Evolutionary conservation across 352 stramenopile species (phyloP), one percentile per base, ranked within the genome.

Genomic region (Pythium dissotocum): DNA sequence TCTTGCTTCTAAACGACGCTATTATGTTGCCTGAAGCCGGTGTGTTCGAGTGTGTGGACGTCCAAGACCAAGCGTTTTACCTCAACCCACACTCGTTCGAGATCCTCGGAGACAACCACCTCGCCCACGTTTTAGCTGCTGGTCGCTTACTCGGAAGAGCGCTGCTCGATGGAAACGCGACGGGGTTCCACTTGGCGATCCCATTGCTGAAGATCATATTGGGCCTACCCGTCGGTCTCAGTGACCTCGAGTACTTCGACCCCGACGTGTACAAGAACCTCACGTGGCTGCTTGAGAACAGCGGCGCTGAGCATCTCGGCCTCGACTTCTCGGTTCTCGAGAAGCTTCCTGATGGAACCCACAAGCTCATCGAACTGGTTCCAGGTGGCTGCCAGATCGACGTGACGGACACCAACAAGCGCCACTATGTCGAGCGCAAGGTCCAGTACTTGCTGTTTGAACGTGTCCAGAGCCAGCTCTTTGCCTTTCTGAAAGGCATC

Each of bases 151-250:
- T 94, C 58, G 82, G 84, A 1, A 77, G 83, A 2, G 77, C 76
- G 1, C 51, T 90, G 36, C 63, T 92, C 5, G 96, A 99, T 78
- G 85, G 93, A 54, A 91, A 98, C 46, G 79, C 98, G 9, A 91
- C 98, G 21, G 79, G 87, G 32, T 95, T 96, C 40, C 97, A 98
- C 67, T 85, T 99, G 42, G 88, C 96, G 12, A 77, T 96, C 6
- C 92, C 97, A 57, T 76, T 99, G 53, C 98, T 99, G 74, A 99
- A 99, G 77, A 90, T 99, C 65, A 90, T 99, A 18, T 78, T 99
- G 6, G 96, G 91, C 35, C 95, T 94, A 64, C 97, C 97, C 4
- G 83, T 99, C 16, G 91, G 85, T 1, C 96, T 99, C 54, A 78
- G 81, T 26, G 97, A 99, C 73, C 80, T 98, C 40, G 90, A 98